Evolutionary conservation across 1,139 yeast species (phyloP).

Genomic region (Candida tetrigidarum): DNA sequence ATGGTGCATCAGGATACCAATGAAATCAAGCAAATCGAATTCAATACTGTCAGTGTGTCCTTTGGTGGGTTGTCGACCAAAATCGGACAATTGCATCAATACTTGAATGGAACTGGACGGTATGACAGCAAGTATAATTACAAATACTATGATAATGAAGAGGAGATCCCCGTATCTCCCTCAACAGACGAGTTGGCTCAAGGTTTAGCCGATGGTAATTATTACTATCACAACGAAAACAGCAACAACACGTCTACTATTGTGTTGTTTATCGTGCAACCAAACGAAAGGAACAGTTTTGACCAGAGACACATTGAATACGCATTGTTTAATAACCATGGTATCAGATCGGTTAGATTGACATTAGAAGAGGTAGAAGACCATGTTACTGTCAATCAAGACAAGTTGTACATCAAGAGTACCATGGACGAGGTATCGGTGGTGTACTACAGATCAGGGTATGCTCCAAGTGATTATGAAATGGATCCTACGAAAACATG

Average conservation of each 20-base stretch:
- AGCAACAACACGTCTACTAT: slow-evolving; percentile 41
- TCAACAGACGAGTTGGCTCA: slow-evolving; percentile 64
- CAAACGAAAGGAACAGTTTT: slow-evolving; percentile 83
- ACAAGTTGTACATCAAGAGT: slow-evolving; percentile 52
- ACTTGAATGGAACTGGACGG: slow-evolving; percentile 58
- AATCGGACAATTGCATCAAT: slow-evolving; percentile 77
- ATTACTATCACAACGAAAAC: slow-evolving; percentile 43
- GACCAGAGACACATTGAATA: slow-evolving; percentile 90
- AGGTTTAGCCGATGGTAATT: slow-evolving; percentile 72
- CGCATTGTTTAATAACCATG: slow-evolving; percentile 57
- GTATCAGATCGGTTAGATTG: slow-evolving; percentile 64
- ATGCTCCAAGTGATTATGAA: slow-evolving; percentile 77
- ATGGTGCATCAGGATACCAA: slow-evolving; percentile 59
- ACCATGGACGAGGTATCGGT: slow-evolving; percentile 79
- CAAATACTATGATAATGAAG: slow-evolving; percentile 43
- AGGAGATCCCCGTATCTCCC: slow-evolving; percentile 66
- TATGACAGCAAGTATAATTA: slow-evolving; percentile 46
- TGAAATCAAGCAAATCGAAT: slow-evolving; percentile 88
- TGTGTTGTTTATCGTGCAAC: slow-evolving; percentile 83
- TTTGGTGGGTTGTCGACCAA: slow-evolving; percentile 89
- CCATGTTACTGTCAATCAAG: slow-evolving; percentile 42
- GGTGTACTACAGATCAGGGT: slow-evolving; percentile 89
- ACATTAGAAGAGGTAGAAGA: slow-evolving; percentile 63
- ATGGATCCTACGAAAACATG: slow-evolving; percentile 59
- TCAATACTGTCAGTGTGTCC: slow-evolving; percentile 93